These are phyloP conservation scores for Buxus sempervirens DNA, from an alignment of 164 flowering plant species.

Conservation along the genomic window DNA sequence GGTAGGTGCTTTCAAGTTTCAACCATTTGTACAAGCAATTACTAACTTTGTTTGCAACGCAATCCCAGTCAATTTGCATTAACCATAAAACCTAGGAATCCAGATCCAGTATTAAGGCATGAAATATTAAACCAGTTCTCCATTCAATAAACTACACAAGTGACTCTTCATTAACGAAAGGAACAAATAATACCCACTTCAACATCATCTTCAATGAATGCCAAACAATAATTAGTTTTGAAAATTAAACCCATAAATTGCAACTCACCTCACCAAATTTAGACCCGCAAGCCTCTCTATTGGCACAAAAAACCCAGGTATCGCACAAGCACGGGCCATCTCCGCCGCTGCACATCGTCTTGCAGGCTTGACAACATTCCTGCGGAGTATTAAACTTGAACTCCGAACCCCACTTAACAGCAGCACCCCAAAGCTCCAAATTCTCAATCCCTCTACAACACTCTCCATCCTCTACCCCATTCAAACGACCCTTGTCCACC, in stretches of 20 bases:
- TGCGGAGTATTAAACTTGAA: slow-evolving; percentile 64
- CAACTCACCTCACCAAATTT: slow-evolving; percentile 72
- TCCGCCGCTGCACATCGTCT: slow-evolving; percentile 71
- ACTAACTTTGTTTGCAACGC: background rate
- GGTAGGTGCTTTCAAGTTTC: no score
- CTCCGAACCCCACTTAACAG: slow-evolving; percentile 94
- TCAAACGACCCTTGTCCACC: slow-evolving; percentile 6
- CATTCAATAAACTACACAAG: background rate
- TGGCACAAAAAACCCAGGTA: slow-evolving; percentile 93
- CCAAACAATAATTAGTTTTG: background rate
- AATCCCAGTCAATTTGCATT: background rate
- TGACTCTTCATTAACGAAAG: background rate
- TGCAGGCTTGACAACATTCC: slow-evolving; percentile 85
- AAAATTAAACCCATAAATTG: slow-evolving; percentile 16
- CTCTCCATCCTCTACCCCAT: slow-evolving; percentile 20
- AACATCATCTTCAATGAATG: background rate
- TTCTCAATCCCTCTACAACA: slow-evolving; percentile 77
- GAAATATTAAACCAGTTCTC: background rate
- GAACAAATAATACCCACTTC: background rate
- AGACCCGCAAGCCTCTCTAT: slow-evolving; percentile 55
- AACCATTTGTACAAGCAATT: background rate
- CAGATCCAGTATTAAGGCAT: background rate
- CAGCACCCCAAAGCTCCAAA: slow-evolving; percentile 93
- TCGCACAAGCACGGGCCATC: slow-evolving; percentile 89
- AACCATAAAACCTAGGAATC: background rate